Conservation (phyloP, 2,329 filamentous ascomycete genomes). For the Diatrype stigma region DNA sequence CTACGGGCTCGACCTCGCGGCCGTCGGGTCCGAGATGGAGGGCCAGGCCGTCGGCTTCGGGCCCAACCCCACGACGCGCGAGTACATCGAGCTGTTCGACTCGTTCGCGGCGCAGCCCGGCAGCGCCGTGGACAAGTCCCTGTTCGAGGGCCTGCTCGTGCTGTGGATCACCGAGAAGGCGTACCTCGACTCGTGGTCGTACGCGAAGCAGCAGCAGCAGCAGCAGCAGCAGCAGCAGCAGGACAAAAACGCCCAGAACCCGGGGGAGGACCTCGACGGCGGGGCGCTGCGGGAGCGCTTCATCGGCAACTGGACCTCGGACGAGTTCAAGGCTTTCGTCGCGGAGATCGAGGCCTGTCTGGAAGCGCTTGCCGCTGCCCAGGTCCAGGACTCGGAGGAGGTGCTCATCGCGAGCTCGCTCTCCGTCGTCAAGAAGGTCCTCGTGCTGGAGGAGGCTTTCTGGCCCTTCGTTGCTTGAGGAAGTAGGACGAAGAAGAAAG, state of each 20-base stretch:
- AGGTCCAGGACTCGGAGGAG: conserved; percentile 25
- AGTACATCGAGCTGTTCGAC: conserved; percentile 26
- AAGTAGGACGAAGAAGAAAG: neutral
- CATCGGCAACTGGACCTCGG: conserved; percentile 65
- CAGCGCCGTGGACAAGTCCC: conserved; percentile 9
- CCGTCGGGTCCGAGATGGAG: conserved; percentile 9
- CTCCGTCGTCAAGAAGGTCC: conserved; percentile 44
- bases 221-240: conserved; percentile 29
- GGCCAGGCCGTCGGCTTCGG: conserved; percentile 11
- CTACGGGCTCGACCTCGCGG: conserved; percentile 22
- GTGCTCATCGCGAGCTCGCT: conserved; percentile 35
- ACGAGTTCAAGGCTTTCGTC: conserved; percentile 52
- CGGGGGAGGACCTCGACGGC: conserved; percentile 52
- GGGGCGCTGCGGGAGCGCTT: conserved; percentile 61
- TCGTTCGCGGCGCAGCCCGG: conserved; percentile 17
- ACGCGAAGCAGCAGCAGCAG: conserved; percentile 35
- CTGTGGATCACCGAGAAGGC: conserved; percentile 72
- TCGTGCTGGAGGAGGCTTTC: conserved; percentile 55
- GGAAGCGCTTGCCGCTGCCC: conserved; percentile 21
- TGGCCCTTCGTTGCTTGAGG: conserved; percentile 42
- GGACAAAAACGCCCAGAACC: conserved; percentile 16
- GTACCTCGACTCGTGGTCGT: conserved; percentile 58
- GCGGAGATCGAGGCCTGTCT: conserved; percentile 33
- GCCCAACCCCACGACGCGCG: conserved; percentile 19
- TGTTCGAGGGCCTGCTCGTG: conserved; percentile 65